Conservation (phyloP, 108 stramenopile genomes). For the Cyclotella atomus region DNA sequence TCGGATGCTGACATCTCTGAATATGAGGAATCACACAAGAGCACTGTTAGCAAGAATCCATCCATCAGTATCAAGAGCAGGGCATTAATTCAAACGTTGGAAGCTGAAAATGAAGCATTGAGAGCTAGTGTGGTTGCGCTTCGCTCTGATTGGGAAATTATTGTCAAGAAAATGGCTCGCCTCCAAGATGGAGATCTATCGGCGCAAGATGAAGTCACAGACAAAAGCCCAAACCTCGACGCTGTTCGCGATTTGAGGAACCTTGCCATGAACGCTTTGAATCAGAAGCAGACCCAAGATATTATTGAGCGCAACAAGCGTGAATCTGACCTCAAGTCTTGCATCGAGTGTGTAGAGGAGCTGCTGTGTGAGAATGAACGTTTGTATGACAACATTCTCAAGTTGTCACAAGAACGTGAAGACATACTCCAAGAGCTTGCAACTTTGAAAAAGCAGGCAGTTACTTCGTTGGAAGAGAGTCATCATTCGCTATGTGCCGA, state of each 20-base stretch:
- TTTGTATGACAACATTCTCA: conserved; percentile 19
- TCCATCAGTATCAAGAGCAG: not conserved
- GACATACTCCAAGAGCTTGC: conserved; percentile 29
- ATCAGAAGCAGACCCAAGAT: not conserved
- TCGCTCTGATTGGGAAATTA: conserved; percentile 15
- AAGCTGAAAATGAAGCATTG: conserved; percentile 23
- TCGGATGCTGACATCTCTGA: conserved; percentile 7
- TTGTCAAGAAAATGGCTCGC: conserved; percentile 11
- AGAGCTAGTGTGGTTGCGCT: conserved; percentile 13
- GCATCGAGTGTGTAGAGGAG: conserved; percentile 31
- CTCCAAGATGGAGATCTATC: not conserved
- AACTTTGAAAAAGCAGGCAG: conserved; percentile 4
- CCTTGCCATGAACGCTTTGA: conserved; percentile 12
- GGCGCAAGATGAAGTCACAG: not conserved
- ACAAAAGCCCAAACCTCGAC: not conserved
- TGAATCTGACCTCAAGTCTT: conserved; percentile 15
- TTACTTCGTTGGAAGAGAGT: conserved; percentile 1
- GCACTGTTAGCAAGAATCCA: not conserved
- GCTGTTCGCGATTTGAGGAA: not conserved
- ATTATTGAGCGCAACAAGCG: conserved; percentile 10
- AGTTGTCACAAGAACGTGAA: conserved; percentile 34
- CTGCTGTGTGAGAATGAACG: conserved; percentile 43
- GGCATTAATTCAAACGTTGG: conserved; percentile 2
- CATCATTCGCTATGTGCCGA: conserved; percentile 12
- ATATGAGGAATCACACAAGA: not conserved